A percentile compares a stretch with the other conserved stretches of the same genome.
These are phyloP conservation scores for Durusdinium trenchii DNA, from an alignment of 73 alveolate species.

Conservation along the genomic window DNA sequence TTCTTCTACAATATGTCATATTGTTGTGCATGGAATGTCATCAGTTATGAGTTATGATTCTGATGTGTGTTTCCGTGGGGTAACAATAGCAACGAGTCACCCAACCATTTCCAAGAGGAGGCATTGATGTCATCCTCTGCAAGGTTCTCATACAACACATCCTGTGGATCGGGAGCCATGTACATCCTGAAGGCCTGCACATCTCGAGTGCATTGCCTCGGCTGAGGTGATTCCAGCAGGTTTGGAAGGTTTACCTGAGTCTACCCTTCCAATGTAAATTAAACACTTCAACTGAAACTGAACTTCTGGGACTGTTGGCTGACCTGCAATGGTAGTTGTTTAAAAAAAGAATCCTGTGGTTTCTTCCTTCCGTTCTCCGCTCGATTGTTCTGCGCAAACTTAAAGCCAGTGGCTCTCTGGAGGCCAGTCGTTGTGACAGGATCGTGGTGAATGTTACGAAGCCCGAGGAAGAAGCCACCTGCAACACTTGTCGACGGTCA, in stretches of 20 bases:
- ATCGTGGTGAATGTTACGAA: slow-evolving; percentile 90
- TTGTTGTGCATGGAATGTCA: no score
- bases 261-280: not conserved
- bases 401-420: slow-evolving; percentile 48
- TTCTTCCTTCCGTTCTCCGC: no score
- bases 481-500: not conserved
- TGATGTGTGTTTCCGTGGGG: no score
- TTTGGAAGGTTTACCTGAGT: not conserved
- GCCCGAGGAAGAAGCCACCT: slow-evolving; percentile 90
- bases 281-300: not conserved
- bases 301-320: no score
- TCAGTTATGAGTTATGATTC: no score
- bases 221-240: not conserved
- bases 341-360: no score
- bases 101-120: slow-evolving; percentile 87
- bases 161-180: slow-evolving; percentile 88
- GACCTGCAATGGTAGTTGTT: no score
- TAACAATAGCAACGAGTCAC: no score
- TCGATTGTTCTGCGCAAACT: not conserved
- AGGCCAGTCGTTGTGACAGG: slow-evolving; percentile 78
- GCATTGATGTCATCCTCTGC: slow-evolving; percentile 94
- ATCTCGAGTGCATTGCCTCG: slow-evolving; percentile 89
- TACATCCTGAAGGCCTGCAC: slow-evolving; percentile 86
- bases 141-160: slow-evolving; percentile 73
- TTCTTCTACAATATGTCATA: no score